These are phyloP conservation scores for Nicotiana rustica DNA, from an alignment of 305 asterid species.

Conservation along the genomic window DNA sequence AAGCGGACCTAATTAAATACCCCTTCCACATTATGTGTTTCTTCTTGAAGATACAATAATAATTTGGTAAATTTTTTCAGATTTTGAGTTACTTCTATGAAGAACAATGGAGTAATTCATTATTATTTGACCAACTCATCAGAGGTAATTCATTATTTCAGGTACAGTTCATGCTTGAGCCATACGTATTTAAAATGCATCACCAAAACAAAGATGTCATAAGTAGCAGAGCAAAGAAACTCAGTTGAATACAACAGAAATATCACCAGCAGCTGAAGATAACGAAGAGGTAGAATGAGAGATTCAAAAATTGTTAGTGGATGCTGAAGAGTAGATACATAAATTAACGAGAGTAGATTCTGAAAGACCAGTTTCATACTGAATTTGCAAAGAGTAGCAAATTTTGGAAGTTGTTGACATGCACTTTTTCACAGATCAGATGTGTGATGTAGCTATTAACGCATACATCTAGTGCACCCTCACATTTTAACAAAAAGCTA, in stretches of 20 bases:
- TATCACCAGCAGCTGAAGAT: background rate
- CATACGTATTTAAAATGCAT: background rate
- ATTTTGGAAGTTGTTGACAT: background rate
- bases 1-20: too few relatives aligned
- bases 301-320: background rate
- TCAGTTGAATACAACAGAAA: background rate
- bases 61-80: too few relatives aligned
- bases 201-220: background rate
- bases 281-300: background rate
- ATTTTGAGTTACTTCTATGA: background rate
- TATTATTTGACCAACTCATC: background rate
- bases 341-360: background rate
- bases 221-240: background rate
- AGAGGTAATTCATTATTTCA: background rate
- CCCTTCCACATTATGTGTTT: too few relatives aligned
- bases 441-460: background rate
- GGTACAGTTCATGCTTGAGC: background rate
- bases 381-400: background rate
- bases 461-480: background rate
- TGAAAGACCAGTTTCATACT: slow-evolving; percentile 7
- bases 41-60: too few relatives aligned
- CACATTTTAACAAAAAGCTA: slow-evolving; percentile 15
- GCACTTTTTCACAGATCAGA: background rate
- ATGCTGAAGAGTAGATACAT: slow-evolving; percentile 2
- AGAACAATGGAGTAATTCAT: background rate